Base-by-base conservation (phyloP, 495 filamentous ascomycete species). In the Xylaria cubensis region DNA sequence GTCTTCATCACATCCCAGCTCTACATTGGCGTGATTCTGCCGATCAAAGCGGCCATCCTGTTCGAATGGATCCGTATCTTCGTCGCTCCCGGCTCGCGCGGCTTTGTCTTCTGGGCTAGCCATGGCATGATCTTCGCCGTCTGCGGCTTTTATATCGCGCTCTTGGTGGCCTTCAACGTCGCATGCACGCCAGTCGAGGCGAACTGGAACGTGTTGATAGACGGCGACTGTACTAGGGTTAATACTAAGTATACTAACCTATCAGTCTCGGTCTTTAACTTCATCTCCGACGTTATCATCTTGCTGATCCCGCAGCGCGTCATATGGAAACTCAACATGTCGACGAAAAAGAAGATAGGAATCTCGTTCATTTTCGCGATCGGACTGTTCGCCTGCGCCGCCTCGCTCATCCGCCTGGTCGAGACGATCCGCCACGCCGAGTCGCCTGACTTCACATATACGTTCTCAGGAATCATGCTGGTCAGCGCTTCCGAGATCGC, bases 1-100 rank as follows among this genome's bases (percentile, higher is more conserved):
- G 42, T 32, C 13, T 65, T 46, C 29, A 46, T 46, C 15, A 19
- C 17, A 15, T 24, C 48, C 3, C 24, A 32, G 17, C 29, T 66
- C 6, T 51, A 66, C 19, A 9, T 50, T 17, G 17, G 10, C 7
- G 21, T 50, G 17, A 66, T 51, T 34, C 21, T 26, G 13, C 4
- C 9, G 26, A 48, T 66, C 21, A 66, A 66, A n/a, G 41, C 26
- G 0, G 41, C 64, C 3, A 66, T 66, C 9, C 44, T 66, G 2
- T 32, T 51, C 13, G 64, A 66, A 32, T 66, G 64, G 64, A 3
- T 53, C 15, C 48, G 17, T 3, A 48, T 66, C 46, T 66, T 66
- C 26, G 21, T n/a, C 8, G 26, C 64, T n/a, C 24, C 42, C 4
- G 64, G 64, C 15, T 9, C 13, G 7, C 42, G 64, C 5, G 26